These are phyloP conservation scores for Ophiosphaerella korrae DNA, from an alignment of 2,329 filamentous ascomycete genomes.

Conservation along the genomic window DNA sequence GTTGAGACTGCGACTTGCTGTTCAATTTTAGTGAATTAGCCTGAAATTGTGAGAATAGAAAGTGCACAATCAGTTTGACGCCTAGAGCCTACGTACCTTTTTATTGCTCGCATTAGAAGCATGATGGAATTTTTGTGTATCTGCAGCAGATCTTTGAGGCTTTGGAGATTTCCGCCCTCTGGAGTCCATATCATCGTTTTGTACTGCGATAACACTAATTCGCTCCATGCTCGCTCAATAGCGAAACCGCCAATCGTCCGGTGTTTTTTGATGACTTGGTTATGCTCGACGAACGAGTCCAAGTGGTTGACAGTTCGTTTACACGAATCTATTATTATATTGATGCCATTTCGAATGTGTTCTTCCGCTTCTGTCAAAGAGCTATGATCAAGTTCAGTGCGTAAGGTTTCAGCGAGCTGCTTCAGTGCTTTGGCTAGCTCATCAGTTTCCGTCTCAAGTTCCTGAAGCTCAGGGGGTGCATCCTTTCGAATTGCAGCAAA, in stretches of 20 bases:
- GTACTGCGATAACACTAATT: slow-evolving; percentile 49
- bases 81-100: slow-evolving; percentile 40
- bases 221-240: slow-evolving; percentile 52
- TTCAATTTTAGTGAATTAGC: background rate
- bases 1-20: slow-evolving; percentile 43
- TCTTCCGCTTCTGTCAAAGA: slow-evolving; percentile 44
- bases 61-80: slow-evolving; percentile 12
- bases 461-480: slow-evolving; percentile 49
- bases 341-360: slow-evolving; percentile 46
- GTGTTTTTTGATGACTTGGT: slow-evolving; percentile 52
- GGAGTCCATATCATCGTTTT: slow-evolving; percentile 54
- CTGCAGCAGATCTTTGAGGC: slow-evolving; percentile 48
- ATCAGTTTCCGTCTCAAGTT: slow-evolving; percentile 50
- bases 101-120: slow-evolving; percentile 49
- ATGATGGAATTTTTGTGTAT: slow-evolving; percentile 51
- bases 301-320: slow-evolving; percentile 50
- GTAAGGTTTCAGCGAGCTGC: slow-evolving; percentile 53
- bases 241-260: slow-evolving; percentile 48
- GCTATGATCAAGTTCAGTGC: slow-evolving; percentile 40
- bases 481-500: slow-evolving; percentile 50
- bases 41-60: background rate
- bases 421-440: slow-evolving; percentile 51
- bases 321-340: slow-evolving; percentile 47
- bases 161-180: slow-evolving; percentile 49
- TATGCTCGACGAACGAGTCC: slow-evolving; percentile 52